These are phyloP conservation scores for Arachis stenosperma DNA, from an alignment of 306 rosid genomes.

Conservation along the genomic window DNA sequence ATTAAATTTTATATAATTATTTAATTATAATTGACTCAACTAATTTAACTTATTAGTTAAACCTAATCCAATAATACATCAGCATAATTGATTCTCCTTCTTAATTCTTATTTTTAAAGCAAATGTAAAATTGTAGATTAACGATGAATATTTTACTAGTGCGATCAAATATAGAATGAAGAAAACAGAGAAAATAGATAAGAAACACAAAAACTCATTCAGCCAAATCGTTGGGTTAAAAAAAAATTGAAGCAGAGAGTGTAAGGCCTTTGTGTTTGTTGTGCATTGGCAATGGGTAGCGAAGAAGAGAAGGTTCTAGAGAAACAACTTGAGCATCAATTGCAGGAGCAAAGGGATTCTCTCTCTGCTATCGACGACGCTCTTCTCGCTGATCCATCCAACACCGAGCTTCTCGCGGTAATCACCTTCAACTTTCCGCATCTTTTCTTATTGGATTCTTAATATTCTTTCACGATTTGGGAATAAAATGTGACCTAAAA, in stretches of 20 bases:
- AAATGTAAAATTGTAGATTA: no score
- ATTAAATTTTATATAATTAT: no score
- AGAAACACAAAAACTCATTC: no score
- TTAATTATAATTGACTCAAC: no score
- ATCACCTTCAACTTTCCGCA: background rate
- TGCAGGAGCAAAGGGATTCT: conserved; percentile 84
- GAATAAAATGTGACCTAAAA: conserved; percentile 23
- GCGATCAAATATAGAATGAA: no score
- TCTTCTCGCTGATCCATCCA: conserved; percentile 66
- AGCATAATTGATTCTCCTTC: no score
- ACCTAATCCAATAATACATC: no score
- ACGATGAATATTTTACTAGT: no score
- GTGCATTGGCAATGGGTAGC: conserved; percentile 57
- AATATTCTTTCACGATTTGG: background rate
- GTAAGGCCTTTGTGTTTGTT: background rate
- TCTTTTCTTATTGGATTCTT: background rate
- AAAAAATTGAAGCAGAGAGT: background rate
- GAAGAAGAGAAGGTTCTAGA: conserved; percentile 94
- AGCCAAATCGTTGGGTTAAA: background rate
- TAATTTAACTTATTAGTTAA: no score
- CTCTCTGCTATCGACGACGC: conserved; percentile 70
- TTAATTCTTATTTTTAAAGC: no score
- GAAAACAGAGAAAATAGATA: no score
- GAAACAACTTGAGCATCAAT: conserved; percentile 77
- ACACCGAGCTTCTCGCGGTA: conserved; percentile 75